phyloP scores from a whole-genome alignment of 495 filamentous ascomycete genomes.

The Lasiosphaeria hispida region DNA sequence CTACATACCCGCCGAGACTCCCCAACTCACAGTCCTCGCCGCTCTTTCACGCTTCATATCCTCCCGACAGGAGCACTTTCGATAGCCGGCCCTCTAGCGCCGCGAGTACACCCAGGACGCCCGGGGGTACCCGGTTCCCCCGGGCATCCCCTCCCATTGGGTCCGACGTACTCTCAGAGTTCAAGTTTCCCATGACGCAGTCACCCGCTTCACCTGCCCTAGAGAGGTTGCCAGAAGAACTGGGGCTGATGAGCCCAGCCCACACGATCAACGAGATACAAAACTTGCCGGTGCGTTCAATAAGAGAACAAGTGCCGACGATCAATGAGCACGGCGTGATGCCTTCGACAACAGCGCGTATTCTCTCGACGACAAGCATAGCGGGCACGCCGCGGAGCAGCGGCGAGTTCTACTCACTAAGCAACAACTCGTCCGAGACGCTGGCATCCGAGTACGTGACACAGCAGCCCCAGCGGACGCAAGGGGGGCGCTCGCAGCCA shows the following conservation, averaged over 20 bases:
- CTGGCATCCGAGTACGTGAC: slow-evolving; percentile 85
- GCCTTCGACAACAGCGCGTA: slow-evolving; percentile 51
- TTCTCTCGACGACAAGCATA: slow-evolving; percentile 71
- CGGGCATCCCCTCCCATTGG: slow-evolving; percentile 35
- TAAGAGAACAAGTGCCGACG: slow-evolving; percentile 39
- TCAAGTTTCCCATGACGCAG: slow-evolving; percentile 66
- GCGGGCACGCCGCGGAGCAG: slow-evolving; percentile 77
- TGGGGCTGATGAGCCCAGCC: slow-evolving; percentile 32
- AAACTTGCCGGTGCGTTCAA: slow-evolving; percentile 32
- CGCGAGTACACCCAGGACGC: slow-evolving; percentile 41
- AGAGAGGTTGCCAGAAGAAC: background rate
- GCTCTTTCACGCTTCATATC: slow-evolving; percentile 49
- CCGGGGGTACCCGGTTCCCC: slow-evolving; percentile 26
- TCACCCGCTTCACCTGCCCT: slow-evolving; percentile 36
- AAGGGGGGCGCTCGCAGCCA: slow-evolving; percentile 45
- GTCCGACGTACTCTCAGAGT: slow-evolving; percentile 53
- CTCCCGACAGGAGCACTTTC: slow-evolving; percentile 37
- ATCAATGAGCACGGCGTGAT: slow-evolving; percentile 57
- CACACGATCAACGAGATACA: slow-evolving; percentile 32
- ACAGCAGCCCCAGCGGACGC: slow-evolving; percentile 50
- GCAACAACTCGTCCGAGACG: slow-evolving; percentile 92
- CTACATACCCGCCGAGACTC: slow-evolving; percentile 40
- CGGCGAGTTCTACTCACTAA: slow-evolving; percentile 88
- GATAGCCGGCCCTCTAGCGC: slow-evolving; percentile 36
- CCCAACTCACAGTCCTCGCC: slow-evolving; percentile 41